Evolutionary conservation across 2,329 filamentous ascomycete genomes (phyloP).

Genomic region (Aspergillus carbonarius): DNA sequence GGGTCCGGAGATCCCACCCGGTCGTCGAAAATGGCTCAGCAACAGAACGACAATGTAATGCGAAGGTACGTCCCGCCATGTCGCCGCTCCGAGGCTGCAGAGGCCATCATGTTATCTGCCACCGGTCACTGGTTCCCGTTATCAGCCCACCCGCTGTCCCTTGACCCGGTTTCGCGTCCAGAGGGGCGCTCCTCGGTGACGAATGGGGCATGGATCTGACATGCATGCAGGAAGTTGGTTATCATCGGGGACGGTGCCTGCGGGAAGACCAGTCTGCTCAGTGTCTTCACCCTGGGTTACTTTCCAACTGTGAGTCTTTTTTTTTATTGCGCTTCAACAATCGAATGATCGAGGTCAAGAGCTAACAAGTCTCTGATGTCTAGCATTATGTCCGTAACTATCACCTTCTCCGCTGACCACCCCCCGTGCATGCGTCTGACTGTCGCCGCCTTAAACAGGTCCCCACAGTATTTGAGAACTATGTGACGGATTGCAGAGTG

Average conservation of each 20-base stretch:
- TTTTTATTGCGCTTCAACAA: background rate
- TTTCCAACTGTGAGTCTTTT: conserved; percentile 83
- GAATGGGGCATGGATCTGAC: conserved; percentile 18
- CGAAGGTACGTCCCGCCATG: conserved; percentile 55
- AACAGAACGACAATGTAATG: conserved; percentile 44
- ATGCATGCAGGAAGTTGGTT: conserved; percentile 75
- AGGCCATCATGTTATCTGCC: background rate
- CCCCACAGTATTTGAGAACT: conserved; percentile 98
- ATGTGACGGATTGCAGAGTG: conserved; percentile 97
- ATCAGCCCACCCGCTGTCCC: background rate
- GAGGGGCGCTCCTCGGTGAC: background rate
- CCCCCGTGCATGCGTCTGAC: conserved; percentile 9
- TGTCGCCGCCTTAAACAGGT: conserved; percentile 55
- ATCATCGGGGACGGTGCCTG: conserved; percentile 97
- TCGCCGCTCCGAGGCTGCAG: background rate
- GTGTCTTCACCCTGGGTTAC: conserved; percentile 96
- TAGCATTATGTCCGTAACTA: conserved; percentile 47
- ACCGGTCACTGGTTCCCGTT: background rate
- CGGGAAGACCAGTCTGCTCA: conserved; percentile 95
- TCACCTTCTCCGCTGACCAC: background rate
- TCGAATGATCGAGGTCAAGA: background rate
- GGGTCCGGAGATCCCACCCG: background rate
- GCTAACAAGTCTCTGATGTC: conserved; percentile 21
- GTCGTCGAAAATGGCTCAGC: conserved; percentile 37
- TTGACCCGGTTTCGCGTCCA: background rate